Evolutionary conservation across 2,329 filamentous ascomycete species (phyloP).

Genomic region (Graphium sp.): DNA sequence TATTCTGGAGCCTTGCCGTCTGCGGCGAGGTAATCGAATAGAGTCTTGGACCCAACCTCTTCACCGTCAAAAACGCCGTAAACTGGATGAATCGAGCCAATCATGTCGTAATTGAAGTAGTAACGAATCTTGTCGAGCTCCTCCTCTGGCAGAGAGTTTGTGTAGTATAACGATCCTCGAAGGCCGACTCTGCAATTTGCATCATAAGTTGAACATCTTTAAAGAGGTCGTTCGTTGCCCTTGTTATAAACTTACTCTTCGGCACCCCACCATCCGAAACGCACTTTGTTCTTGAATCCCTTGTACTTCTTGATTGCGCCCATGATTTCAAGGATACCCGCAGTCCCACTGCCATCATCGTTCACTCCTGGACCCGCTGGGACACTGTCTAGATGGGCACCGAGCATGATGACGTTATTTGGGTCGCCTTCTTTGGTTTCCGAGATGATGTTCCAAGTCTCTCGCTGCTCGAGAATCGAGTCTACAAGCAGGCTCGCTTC

Average conservation of each 20-base stretch:
- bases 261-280: conserved; percentile 24
- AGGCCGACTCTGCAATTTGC: conserved; percentile 21
- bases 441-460: conserved; percentile 22
- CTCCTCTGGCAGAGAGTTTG: conserved; percentile 14
- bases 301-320: conserved; percentile 18
- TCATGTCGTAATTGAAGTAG: conserved; percentile 60
- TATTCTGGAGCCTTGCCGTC: conserved; percentile 15
- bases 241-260: conserved; percentile 18
- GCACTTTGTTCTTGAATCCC: conserved; percentile 22
- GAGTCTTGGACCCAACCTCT: conserved; percentile 14
- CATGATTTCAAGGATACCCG: conserved; percentile 19
- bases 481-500: conserved; percentile 18
- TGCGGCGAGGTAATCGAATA: conserved; percentile 17
- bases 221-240: no score
- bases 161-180: conserved; percentile 24
- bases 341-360: conserved; percentile 21
- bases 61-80: conserved; percentile 23
- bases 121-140: conserved; percentile 40
- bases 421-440: conserved; percentile 24
- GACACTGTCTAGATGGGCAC: conserved; percentile 22
- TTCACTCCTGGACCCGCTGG: conserved; percentile 21
- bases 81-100: conserved; percentile 24
- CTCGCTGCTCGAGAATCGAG: conserved; percentile 16
- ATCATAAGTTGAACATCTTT: no score
- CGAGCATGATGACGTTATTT: conserved; percentile 22